Percentiles rank a stretch among this genome's conserved stretches.
phyloP scores from a whole-genome alignment of 345 rosid species.

The Eucalyptus cloeziana region DNA sequence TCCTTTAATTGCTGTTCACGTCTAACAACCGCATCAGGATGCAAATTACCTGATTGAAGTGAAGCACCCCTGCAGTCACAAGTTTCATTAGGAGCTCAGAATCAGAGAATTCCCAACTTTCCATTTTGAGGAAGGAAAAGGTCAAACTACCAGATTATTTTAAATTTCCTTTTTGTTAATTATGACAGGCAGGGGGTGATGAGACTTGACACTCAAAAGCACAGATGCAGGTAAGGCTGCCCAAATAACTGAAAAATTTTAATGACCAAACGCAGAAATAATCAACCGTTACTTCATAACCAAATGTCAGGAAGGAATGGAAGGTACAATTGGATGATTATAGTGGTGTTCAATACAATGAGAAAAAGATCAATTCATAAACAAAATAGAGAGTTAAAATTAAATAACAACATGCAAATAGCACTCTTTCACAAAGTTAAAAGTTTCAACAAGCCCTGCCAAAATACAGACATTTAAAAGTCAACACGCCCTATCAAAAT shows the following conservation, averaged over 20 bases:
- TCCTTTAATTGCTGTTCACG: conserved; percentile 40
- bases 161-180: background rate
- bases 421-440: background rate
- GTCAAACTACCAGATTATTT: background rate
- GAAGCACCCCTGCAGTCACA: conserved; percentile 65
- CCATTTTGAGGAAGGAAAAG: background rate
- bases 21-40: conserved; percentile 65
- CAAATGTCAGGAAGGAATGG: background rate
- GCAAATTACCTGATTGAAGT: conserved; percentile 64
- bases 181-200: background rate
- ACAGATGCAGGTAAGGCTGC: background rate
- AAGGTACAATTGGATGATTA: background rate
- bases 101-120: background rate
- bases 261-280: background rate
- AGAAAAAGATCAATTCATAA: background rate
- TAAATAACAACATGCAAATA: background rate
- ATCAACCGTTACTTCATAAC: background rate
- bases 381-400: background rate
- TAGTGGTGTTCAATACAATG: background rate
- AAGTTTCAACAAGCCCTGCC: background rate
- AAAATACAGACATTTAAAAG: background rate
- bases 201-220: background rate
- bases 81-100: conserved; percentile 8
- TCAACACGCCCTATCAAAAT: background rate
- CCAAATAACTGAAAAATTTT: background rate